Evolutionary conservation across 2,329 filamentous ascomycete species (phyloP), one percentile per base, ranked within the genome.

Genomic region (Pseudogymnoascus sp.): DNA sequence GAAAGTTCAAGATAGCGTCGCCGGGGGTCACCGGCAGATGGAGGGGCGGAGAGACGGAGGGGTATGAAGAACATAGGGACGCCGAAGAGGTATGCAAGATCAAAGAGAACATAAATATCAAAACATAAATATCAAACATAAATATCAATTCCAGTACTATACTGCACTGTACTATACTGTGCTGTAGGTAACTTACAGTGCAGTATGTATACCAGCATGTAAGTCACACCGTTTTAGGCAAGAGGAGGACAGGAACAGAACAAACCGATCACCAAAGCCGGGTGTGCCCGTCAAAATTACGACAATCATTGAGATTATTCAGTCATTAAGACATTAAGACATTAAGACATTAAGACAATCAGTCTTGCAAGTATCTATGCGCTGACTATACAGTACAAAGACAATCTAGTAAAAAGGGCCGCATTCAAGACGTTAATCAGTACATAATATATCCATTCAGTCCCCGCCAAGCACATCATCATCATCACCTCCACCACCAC

Each of bases 381-480:
- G n/a, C 11, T 38, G 13, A 21, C 10, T 19, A 19, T 42, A 44
- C 21, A 44, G 11, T 23, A n/a, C n/a, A n/a, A n/a, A n/a, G n/a
- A n/a, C n/a, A n/a, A n/a, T n/a, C n/a, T n/a, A n/a, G n/a, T n/a
- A n/a, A 28, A 28, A 53, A 28, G 17, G 15, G 23, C 26, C 17
- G 47, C 47, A 31, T 53, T 31, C 47, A 53, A 47, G 21, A 21
- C 9, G 23, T 47, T 47, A 21, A 7, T 11, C 10, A 42, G 10
- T n/a, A 50, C 15, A 4, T 5, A 28, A 11, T 33, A 33, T 23
- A 50, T 50, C 26, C 44, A 50, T 50, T 5, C 44, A 50, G n/a
- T 28, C 44, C 44, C 44, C 44, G 47, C 47, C n/a, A 53, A 53
- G 47, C 47, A 53, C 47, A 53, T 53, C 47, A 53, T 53, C 47